phyloP scores from a whole-genome alignment of 2,329 filamentous ascomycete genomes.

The Hypoxylon sp. region DNA sequence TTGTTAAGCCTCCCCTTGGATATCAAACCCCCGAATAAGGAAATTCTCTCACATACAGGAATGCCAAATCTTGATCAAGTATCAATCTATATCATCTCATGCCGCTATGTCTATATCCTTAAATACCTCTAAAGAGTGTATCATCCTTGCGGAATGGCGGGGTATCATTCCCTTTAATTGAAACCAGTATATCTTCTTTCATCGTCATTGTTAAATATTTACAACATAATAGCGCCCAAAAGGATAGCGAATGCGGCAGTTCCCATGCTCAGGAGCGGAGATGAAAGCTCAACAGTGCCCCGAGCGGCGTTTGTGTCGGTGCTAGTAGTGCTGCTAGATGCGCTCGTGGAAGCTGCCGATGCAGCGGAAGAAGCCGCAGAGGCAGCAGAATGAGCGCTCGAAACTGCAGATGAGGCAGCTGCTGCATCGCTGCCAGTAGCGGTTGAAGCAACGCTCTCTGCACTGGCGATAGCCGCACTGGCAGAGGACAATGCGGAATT shows the following conservation, averaged over 20 bases:
- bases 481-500: constrained; percentile 39
- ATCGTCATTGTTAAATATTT: constrained; percentile 1
- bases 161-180: background rate
- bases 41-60: background rate
- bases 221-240: constrained; percentile 42
- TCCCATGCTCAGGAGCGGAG: constrained; percentile 37
- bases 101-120: constrained; percentile 5
- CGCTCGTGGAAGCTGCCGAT: constrained; percentile 26
- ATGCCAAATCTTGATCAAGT: background rate
- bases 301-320: constrained; percentile 28
- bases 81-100: constrained; percentile 8
- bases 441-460: constrained; percentile 46
- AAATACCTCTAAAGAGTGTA: constrained; percentile 6
- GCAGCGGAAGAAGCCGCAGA: constrained; percentile 17
- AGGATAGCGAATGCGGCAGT: constrained; percentile 40
- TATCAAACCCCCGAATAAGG: constrained; percentile 3
- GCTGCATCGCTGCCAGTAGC: constrained; percentile 39
- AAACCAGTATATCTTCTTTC: no score
- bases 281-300: constrained; percentile 32
- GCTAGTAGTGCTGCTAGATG: constrained; percentile 6
- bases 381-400: constrained; percentile 21
- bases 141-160: constrained; percentile 2
- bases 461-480: constrained; percentile 40
- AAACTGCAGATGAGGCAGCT: constrained; percentile 35
- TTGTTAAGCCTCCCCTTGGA: constrained; percentile 4